A percentile compares a stretch with the other conserved stretches of the same genome.
Conservation (phyloP, 2,329 filamentous ascomycete species). For the Sporothrix euskadiensis region DNA sequence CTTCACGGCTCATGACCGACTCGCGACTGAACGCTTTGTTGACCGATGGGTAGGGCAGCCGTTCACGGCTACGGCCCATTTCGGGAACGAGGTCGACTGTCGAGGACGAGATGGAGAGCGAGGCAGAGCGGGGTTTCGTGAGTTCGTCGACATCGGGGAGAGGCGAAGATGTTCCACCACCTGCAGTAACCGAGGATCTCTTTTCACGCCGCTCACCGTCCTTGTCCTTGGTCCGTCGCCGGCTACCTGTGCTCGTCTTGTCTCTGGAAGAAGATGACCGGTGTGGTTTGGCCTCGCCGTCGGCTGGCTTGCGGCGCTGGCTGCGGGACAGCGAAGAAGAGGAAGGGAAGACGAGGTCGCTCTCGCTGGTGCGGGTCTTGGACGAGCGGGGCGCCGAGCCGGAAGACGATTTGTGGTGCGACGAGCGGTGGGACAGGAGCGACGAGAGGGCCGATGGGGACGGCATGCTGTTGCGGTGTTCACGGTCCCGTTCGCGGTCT, state of each 20-base stretch:
- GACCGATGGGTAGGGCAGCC: slow-evolving; percentile 75
- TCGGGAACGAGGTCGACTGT: slow-evolving; percentile 50
- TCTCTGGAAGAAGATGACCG: slow-evolving; percentile 21
- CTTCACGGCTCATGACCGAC: slow-evolving; percentile 64
- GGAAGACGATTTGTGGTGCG: slow-evolving; percentile 24
- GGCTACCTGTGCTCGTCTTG: slow-evolving; percentile 21
- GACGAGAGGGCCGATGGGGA: slow-evolving; percentile 29
- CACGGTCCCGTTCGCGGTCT: not conserved
- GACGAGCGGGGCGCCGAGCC: slow-evolving; percentile 15
- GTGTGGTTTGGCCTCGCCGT: slow-evolving; percentile 15
- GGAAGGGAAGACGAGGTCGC: slow-evolving; percentile 28
- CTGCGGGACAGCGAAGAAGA: slow-evolving; percentile 22
- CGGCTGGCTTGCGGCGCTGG: slow-evolving; percentile 16
- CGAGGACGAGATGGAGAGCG: slow-evolving; percentile 20
- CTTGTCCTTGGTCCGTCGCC: slow-evolving; percentile 20
- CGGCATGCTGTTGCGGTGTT: slow-evolving; percentile 23
- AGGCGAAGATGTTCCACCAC: slow-evolving; percentile 1
- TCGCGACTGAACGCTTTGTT: slow-evolving; percentile 94
- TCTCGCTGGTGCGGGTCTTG: slow-evolving; percentile 28
- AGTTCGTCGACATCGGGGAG: slow-evolving; percentile 12
- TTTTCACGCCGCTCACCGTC: slow-evolving; percentile 23
- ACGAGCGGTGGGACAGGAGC: slow-evolving; percentile 25
- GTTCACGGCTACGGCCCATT: slow-evolving; percentile 47
- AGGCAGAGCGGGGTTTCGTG: slow-evolving; percentile 14
- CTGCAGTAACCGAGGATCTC: slow-evolving; percentile 1